A percentile compares a stretch with the other conserved stretches of the same genome.
phyloP scores from a whole-genome alignment of 345 rosid species.

The Trapa incisa region DNA sequence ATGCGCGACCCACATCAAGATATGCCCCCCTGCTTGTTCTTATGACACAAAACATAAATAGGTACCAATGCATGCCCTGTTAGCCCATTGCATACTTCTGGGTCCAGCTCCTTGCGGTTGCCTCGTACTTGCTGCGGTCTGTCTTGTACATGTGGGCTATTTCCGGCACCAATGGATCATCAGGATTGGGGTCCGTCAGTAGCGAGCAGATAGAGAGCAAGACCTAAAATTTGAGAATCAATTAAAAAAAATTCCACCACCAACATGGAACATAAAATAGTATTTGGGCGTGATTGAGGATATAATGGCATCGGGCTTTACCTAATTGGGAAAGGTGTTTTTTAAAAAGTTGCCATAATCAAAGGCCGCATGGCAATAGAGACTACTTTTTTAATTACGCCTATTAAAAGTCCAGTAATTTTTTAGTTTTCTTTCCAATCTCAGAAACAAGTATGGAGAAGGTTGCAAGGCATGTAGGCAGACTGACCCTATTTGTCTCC shows the following conservation, averaged over 20 bases:
- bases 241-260: too few species aligned
- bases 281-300: too few species aligned
- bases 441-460: not conserved
- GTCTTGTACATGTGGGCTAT: slow-evolving; percentile 81
- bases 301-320: too few species aligned
- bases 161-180: slow-evolving; percentile 66
- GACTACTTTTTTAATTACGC: too few species aligned
- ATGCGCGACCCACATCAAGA: slow-evolving; percentile 18
- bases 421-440: not conserved
- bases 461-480: not conserved
- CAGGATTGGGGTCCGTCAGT: slow-evolving; percentile 65
- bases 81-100: slow-evolving; percentile 74
- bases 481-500: not conserved
- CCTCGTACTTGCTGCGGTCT: slow-evolving; percentile 56
- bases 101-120: slow-evolving; percentile 78
- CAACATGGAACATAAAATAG: too few species aligned
- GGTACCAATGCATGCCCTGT: not conserved
- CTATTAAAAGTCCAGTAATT: not conserved
- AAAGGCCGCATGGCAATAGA: too few species aligned
- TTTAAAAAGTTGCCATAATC: too few species aligned
- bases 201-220: slow-evolving; percentile 66
- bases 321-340: too few species aligned
- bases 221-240: slow-evolving; percentile 22
- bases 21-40: slow-evolving; percentile 15
- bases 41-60: not conserved